Conservation (phyloP, 2,329 filamentous ascomycete genomes). For the Pseudogymnoascus sp. region DNA sequence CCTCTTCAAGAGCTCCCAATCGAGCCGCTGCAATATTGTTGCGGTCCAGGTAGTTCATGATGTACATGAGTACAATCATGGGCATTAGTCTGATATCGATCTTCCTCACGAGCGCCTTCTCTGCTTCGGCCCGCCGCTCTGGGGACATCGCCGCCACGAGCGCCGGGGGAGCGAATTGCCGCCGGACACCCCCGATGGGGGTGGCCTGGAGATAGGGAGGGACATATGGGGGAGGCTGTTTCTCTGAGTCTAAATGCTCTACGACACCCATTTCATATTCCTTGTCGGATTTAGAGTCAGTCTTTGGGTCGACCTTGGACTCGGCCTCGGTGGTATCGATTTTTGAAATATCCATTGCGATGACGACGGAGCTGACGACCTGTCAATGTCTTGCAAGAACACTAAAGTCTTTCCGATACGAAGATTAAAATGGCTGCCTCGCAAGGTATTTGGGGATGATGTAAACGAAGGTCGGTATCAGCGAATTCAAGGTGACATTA, state of each 20-base stretch:
- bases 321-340: not conserved
- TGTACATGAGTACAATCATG: slow-evolving; percentile 62
- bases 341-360: not conserved
- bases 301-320: not conserved
- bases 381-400: not conserved
- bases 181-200: not conserved
- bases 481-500: not conserved
- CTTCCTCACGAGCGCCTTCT: slow-evolving; percentile 52
- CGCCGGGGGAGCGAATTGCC: not conserved
- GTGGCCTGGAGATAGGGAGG: not conserved
- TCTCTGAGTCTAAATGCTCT: not conserved
- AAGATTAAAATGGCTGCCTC: not conserved
- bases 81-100: slow-evolving; percentile 59
- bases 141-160: slow-evolving; percentile 31
- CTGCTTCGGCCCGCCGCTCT: slow-evolving; percentile 43
- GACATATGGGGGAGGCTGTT: not conserved
- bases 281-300: not conserved
- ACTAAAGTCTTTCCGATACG: not conserved
- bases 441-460: not conserved
- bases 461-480: not conserved
- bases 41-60: slow-evolving; percentile 57
- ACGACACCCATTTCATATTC: not conserved
- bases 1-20: slow-evolving; percentile 40
- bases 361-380: not conserved
- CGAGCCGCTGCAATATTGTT: slow-evolving; percentile 51